Percentiles rank a stretch among this genome's conserved stretches.
phyloP scores from a whole-genome alignment of 768 basidiomycete genomes.

The Dendrothele bispora region DNA sequence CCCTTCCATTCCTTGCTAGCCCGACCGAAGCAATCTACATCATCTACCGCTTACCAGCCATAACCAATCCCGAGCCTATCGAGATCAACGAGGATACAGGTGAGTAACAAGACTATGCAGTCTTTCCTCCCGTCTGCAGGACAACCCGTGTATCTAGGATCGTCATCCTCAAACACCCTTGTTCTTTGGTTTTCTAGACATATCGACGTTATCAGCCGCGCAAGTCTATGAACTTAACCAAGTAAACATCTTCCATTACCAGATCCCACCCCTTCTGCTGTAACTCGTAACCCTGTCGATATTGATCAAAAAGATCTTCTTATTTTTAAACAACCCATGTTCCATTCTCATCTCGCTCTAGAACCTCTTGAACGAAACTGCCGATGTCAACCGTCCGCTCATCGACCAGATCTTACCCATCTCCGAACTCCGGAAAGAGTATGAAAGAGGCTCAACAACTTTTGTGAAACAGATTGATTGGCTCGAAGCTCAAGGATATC shows the following conservation, averaged over 20 bases:
- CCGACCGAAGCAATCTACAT: too few species aligned
- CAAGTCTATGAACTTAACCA: constrained; percentile 43
- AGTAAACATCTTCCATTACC: constrained; percentile 18
- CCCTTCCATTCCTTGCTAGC: too few species aligned
- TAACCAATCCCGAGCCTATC: too few species aligned
- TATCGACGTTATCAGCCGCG: constrained; percentile 27
- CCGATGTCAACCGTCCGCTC: constrained; percentile 43
- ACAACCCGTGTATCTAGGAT: background rate
- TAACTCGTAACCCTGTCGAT: background rate
- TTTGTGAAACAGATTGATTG: constrained; percentile 79
- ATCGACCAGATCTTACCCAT: constrained; percentile 56
- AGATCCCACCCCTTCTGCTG: background rate
- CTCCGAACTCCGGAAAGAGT: constrained; percentile 60
- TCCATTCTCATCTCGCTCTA: background rate
- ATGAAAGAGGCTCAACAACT: constrained; percentile 53
- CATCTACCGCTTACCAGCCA: too few species aligned
- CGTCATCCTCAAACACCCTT: background rate
- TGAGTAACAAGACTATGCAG: too few species aligned
- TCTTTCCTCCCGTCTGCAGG: too few species aligned
- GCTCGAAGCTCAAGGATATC: constrained; percentile 63
- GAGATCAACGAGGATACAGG: constrained; percentile 6
- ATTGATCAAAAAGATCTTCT: background rate
- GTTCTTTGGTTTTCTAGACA: constrained; percentile 22
- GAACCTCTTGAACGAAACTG: constrained; percentile 40
- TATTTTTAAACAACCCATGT: background rate